Percentiles rank a stretch among this genome's conserved stretches.
These are phyloP conservation scores for Ocimum tenuiflorum DNA, from an alignment of 257 asterid species.

Conservation along the genomic window DNA sequence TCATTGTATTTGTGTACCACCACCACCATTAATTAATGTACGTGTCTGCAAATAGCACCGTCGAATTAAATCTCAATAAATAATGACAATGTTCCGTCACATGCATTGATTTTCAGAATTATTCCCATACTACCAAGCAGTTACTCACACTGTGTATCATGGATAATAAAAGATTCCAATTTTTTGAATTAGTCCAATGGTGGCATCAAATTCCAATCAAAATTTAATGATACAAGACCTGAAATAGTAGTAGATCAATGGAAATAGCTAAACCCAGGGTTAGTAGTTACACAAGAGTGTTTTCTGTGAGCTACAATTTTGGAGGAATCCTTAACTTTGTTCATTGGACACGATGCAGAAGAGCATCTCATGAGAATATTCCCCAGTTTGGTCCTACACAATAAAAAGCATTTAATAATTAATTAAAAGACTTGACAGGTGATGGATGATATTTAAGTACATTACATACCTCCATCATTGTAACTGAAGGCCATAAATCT, in stretches of 20 bases:
- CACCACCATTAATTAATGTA: no score
- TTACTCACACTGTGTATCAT: no score
- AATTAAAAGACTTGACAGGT: not conserved
- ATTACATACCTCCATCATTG: slow-evolving; percentile 34
- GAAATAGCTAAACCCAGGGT: slow-evolving; percentile 21
- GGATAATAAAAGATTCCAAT: no score
- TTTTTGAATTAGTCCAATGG: slow-evolving; percentile 2
- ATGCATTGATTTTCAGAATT: not conserved
- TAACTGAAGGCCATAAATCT: slow-evolving; percentile 27
- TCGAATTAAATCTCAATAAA: not conserved
- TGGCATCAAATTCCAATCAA: slow-evolving; percentile 19
- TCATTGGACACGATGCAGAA: slow-evolving; percentile 11
- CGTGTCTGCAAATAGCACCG: no score
- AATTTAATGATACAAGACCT: slow-evolving; percentile 30
- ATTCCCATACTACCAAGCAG: no score
- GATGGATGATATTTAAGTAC: not conserved
- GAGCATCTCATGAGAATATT: not conserved
- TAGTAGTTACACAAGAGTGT: slow-evolving; percentile 25
- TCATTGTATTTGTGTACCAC: no score
- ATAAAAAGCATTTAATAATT: not conserved
- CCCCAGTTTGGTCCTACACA: no score
- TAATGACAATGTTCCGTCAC: not conserved
- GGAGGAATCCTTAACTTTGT: no score
- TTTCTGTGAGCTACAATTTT: slow-evolving; percentile 20
- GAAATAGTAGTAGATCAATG: slow-evolving; percentile 8